A percentile compares a stretch with the other conserved stretches of the same genome.
These are phyloP conservation scores for Neopestalotiopsis rosae DNA, from an alignment of 2,329 filamentous ascomycete genomes.

Conservation along the genomic window DNA sequence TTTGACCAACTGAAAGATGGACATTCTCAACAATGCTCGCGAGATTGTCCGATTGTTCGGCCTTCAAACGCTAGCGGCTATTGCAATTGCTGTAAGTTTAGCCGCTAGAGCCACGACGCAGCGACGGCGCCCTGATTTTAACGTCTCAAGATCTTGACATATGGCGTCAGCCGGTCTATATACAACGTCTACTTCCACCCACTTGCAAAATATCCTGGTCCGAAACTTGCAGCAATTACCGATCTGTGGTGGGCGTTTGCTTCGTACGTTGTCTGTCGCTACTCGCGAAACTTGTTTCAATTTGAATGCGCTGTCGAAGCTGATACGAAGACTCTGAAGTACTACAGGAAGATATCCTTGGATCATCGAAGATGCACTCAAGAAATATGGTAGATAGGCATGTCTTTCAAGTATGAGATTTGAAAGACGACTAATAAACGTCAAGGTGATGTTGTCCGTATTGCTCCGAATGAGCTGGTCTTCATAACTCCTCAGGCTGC, in stretches of 20 bases:
- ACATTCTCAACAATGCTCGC: not conserved
- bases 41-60: not conserved
- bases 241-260: slow-evolving; percentile 25
- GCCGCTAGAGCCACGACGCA: too few relatives aligned
- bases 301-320: not conserved
- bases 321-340: not conserved
- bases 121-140: too few relatives aligned
- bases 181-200: slow-evolving; percentile 29
- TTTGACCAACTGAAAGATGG: too few relatives aligned
- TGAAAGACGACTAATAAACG: not conserved
- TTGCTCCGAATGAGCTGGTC: slow-evolving; percentile 28
- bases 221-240: slow-evolving; percentile 25
- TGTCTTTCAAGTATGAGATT: not conserved
- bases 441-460: slow-evolving; percentile 24
- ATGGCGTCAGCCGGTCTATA: slow-evolving; percentile 14
- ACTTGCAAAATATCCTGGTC: slow-evolving; percentile 27
- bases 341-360: slow-evolving; percentile 24
- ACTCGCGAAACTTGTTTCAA: too few relatives aligned
- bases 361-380: slow-evolving; percentile 21
- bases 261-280: slow-evolving; percentile 10
- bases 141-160: not conserved
- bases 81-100: not conserved
- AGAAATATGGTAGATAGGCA: slow-evolving; percentile 20
- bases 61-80: not conserved
- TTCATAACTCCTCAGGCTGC: slow-evolving; percentile 23